Conservation (phyloP, 2,329 filamentous ascomycete species). For the Alternaria postmessia region DNA sequence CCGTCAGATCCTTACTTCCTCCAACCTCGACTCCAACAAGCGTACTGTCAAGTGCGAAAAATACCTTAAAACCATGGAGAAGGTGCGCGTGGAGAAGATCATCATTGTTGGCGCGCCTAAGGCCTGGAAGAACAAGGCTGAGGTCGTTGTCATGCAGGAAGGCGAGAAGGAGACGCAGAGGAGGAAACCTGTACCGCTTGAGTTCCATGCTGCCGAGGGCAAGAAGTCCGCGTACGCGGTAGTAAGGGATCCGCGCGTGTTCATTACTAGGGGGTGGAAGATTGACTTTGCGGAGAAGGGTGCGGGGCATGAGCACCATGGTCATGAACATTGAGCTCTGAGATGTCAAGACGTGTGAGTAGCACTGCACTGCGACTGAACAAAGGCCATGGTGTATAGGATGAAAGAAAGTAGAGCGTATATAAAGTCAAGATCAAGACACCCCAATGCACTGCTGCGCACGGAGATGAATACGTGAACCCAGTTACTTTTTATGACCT, state of each 20-base stretch:
- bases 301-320: constrained; percentile 31
- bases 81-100: constrained; percentile 83
- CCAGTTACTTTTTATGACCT: neutral
- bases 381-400: neutral
- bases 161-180: constrained; percentile 55
- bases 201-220: constrained; percentile 64
- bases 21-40: constrained; percentile 55
- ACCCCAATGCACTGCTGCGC: neutral
- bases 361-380: neutral
- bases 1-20: constrained; percentile 70
- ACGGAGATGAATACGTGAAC: no score
- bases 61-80: constrained; percentile 81
- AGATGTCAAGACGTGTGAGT: neutral
- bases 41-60: constrained; percentile 70
- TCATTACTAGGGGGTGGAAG: constrained; percentile 71
- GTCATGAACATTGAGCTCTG: constrained; percentile 30
- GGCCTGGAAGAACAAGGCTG: constrained; percentile 71
- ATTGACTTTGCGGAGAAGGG: constrained; percentile 58
- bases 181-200: constrained; percentile 62
- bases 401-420: neutral
- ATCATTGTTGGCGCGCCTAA: constrained; percentile 81
- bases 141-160: constrained; percentile 71
- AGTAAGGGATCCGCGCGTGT: constrained; percentile 68
- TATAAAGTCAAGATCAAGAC: neutral
- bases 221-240: constrained; percentile 69